phyloP scores from a whole-genome alignment of 1,284 basidiomycete species.

The Trichosporon asahii region DNA sequence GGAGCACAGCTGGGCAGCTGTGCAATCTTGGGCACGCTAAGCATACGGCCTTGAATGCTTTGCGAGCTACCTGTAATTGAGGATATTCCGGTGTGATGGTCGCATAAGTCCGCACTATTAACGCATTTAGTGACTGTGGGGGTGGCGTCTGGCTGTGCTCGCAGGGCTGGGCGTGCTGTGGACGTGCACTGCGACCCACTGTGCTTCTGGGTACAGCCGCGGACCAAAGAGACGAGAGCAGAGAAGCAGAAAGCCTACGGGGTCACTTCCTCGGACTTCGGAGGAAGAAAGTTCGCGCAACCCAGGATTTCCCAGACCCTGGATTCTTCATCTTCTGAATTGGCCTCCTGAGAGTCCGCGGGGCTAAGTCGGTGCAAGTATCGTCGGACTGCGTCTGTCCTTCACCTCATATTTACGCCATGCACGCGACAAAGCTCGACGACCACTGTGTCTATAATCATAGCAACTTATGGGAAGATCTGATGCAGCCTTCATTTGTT shows the following conservation, averaged over 20 bases:
- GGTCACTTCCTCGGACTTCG: background rate
- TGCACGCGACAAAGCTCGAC: no score
- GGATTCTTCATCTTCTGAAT: background rate
- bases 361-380: background rate
- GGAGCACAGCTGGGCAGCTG: background rate
- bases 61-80: background rate
- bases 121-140: background rate
- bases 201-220: background rate
- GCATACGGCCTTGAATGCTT: background rate
- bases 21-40: background rate
- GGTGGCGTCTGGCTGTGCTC: conserved; percentile 2
- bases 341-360: background rate
- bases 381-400: no score
- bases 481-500: no score
- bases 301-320: background rate
- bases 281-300: background rate
- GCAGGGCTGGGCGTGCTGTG: background rate
- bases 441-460: no score
- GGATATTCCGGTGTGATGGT: background rate
- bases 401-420: no score
- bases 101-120: background rate
- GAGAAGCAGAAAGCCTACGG: background rate
- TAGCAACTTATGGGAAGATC: no score
- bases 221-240: background rate
- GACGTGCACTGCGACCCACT: background rate